A percentile compares a stretch with the other conserved stretches of the same genome.
Evolutionary conservation across 2,329 filamentous ascomycete species (phyloP).

Genomic region (Alternaria longipes): DNA sequence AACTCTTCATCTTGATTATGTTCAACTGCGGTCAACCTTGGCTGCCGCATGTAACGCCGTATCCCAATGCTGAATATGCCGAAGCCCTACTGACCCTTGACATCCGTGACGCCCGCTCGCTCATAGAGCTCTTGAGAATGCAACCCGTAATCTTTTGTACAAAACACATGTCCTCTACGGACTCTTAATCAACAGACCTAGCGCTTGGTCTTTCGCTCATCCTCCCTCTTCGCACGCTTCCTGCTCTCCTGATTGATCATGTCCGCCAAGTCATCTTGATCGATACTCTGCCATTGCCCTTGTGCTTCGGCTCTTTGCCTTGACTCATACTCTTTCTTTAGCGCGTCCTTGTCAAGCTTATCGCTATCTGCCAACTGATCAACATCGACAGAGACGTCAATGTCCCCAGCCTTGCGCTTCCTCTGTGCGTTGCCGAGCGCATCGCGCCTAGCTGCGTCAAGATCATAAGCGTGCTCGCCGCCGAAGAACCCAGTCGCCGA

Average conservation of each 20-base stretch:
- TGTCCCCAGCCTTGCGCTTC: constrained; percentile 90
- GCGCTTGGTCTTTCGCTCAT: constrained; percentile 74
- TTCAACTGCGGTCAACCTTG: constrained; percentile 33
- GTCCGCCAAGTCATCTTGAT: constrained; percentile 90
- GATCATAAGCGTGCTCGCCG: constrained; percentile 90
- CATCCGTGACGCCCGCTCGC: constrained; percentile 35
- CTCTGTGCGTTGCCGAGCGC: constrained; percentile 85
- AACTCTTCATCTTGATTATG: constrained; percentile 39
- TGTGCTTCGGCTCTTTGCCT: constrained; percentile 69
- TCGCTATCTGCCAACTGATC: constrained; percentile 79
- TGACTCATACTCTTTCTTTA: constrained; percentile 81
- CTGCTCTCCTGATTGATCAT: constrained; percentile 95
- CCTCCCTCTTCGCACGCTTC: constrained; percentile 88
- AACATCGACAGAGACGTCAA: constrained; percentile 90
- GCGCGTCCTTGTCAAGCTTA: constrained; percentile 83
- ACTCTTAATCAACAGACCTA: constrained; percentile 25
- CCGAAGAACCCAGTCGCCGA: constrained; percentile 94
- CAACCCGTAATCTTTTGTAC: constrained; percentile 35
- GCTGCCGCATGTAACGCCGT: constrained; percentile 35
- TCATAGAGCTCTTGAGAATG: constrained; percentile 26
- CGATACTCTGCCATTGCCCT: constrained; percentile 74
- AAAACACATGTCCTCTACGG: constrained; percentile 20
- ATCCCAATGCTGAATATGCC: constrained; percentile 33
- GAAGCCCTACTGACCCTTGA: constrained; percentile 23
- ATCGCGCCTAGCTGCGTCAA: constrained; percentile 64